These are phyloP conservation scores for Aspergillus spinulosporus DNA, from an alignment of 2,329 filamentous ascomycete species.

Conservation along the genomic window DNA sequence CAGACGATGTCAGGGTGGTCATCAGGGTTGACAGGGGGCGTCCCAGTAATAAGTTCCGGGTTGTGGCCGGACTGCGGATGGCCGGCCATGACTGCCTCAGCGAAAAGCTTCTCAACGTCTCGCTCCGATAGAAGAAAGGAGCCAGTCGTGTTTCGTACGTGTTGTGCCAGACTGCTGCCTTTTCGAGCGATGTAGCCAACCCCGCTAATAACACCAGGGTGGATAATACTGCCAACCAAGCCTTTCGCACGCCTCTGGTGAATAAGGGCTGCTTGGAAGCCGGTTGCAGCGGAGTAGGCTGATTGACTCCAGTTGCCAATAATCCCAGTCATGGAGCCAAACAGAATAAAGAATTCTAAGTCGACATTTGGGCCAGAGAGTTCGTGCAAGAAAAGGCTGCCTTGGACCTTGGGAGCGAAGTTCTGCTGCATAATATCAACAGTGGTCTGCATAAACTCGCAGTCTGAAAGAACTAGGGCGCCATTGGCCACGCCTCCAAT, in stretches of 20 bases:
- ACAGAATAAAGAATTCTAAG: conserved; percentile 20
- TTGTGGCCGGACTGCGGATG: background rate
- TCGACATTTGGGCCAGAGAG: background rate
- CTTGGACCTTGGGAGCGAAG: conserved; percentile 10
- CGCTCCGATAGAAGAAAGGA: background rate
- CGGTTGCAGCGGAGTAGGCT: conserved; percentile 11
- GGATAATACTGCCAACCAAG: conserved; percentile 1
- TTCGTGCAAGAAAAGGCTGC: conserved; percentile 9
- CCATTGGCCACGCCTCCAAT: conserved; percentile 16
- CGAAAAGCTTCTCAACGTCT: conserved; percentile 14
- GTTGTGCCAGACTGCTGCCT: background rate
- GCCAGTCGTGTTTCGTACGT: background rate
- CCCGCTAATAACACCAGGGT: conserved; percentile 11
- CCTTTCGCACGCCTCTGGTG: background rate
- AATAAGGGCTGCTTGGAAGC: conserved; percentile 5
- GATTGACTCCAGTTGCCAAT: conserved; percentile 15
- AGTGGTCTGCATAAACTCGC: conserved; percentile 9
- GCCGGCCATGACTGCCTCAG: conserved; percentile 13
- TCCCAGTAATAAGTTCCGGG: conserved; percentile 4
- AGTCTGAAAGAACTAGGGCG: conserved; percentile 20
- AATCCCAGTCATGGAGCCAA: conserved; percentile 2
- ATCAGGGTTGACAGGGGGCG: conserved; percentile 1
- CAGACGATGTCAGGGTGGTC: background rate
- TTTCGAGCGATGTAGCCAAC: conserved; percentile 7
- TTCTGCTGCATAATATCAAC: conserved; percentile 2